These are phyloP conservation scores for Pleurotus cornucopiae DNA, from an alignment of 768 basidiomycete genomes.

Conservation along the genomic window DNA sequence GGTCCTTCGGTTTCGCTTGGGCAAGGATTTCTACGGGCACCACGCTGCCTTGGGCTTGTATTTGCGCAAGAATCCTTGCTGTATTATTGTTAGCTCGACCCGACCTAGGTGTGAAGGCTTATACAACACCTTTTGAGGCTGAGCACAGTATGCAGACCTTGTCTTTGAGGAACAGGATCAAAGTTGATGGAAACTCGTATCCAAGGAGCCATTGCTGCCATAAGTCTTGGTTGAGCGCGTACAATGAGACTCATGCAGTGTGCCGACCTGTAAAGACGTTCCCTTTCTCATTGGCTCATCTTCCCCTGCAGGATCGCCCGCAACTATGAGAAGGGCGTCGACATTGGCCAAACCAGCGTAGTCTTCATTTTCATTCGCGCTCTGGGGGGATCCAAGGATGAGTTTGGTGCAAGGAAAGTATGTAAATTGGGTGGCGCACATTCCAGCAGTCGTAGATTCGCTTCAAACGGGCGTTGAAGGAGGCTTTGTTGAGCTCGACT, in stretches of 20 bases:
- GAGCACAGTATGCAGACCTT: slow-evolving; percentile 81
- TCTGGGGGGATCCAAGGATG: slow-evolving; percentile 32
- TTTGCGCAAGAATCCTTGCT: slow-evolving; percentile 87
- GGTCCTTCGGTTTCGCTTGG: slow-evolving; percentile 78
- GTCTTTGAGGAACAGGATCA: slow-evolving; percentile 78
- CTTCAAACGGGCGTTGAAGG: slow-evolving; percentile 54
- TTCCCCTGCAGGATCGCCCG: slow-evolving; percentile 78
- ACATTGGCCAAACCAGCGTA: slow-evolving; percentile 61
- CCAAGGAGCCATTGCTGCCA: slow-evolving; percentile 91
- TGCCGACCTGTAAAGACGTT: slow-evolving; percentile 81
- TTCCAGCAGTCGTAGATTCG: slow-evolving; percentile 60
- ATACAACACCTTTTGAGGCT: slow-evolving; percentile 71
- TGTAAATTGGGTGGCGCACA: slow-evolving; percentile 33
- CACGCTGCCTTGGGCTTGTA: slow-evolving; percentile 50
- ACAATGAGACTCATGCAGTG: not conserved
- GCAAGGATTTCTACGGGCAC: slow-evolving; percentile 74
- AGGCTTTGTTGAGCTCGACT: slow-evolving; percentile 67
- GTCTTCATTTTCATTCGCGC: slow-evolving; percentile 65
- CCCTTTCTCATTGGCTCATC: slow-evolving; percentile 91
- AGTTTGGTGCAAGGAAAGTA: slow-evolving; percentile 9
- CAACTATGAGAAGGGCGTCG: slow-evolving; percentile 66
- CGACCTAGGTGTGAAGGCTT: too few species aligned
- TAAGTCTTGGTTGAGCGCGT: slow-evolving; percentile 15
- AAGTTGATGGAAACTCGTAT: slow-evolving; percentile 95
- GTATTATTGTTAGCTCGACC: slow-evolving; percentile 9